Percentiles rank a stretch among this genome's conserved stretches.
These are phyloP conservation scores for Aspergillus sparsus DNA, from an alignment of 495 filamentous ascomycete species.

Conservation along the genomic window DNA sequence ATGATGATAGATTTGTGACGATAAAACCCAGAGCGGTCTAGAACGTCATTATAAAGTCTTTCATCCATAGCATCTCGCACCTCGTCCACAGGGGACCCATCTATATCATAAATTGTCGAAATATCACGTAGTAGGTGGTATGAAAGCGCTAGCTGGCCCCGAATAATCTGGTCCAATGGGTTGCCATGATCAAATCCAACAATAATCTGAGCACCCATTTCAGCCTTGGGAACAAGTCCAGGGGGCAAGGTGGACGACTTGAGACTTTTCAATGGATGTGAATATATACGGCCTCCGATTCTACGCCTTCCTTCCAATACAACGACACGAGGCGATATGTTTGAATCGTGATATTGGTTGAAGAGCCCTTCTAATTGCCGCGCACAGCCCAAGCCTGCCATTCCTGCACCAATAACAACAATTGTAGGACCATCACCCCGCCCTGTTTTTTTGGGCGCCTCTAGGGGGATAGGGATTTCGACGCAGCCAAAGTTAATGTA, in stretches of 20 bases:
- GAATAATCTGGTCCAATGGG: conserved; percentile 84
- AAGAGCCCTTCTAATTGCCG: conserved; percentile 86
- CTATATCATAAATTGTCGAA: conserved; percentile 86
- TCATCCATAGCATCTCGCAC: conserved; percentile 81
- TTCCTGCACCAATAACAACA: conserved; percentile 90
- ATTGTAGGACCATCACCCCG: conserved; percentile 62
- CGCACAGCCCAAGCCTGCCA: conserved; percentile 89
- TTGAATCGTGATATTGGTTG: conserved; percentile 68
- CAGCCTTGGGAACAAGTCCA: conserved; percentile 71
- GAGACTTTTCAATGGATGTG: conserved; percentile 73
- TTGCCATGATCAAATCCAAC: conserved; percentile 96
- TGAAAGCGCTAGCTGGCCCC: conserved; percentile 84
- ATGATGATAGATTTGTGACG: conserved; percentile 70
- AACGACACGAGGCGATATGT: conserved; percentile 70
- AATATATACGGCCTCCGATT: conserved; percentile 94
- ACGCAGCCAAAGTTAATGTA: conserved; percentile 98
- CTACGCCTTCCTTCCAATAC: conserved; percentile 85
- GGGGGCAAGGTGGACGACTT: conserved; percentile 45
- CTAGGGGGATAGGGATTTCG: conserved; percentile 53
- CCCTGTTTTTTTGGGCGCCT: conserved; percentile 45
- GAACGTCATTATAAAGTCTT: conserved; percentile 87
- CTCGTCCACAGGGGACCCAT: conserved; percentile 77
- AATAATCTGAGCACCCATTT: conserved; percentile 96
- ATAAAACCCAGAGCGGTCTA: conserved; percentile 86
- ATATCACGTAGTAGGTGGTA: conserved; percentile 84